Percentiles rank a stretch among this genome's conserved stretches.
Evolutionary conservation across 1,284 basidiomycete genomes (phyloP).

Genomic region (Puccinia triticina): DNA sequence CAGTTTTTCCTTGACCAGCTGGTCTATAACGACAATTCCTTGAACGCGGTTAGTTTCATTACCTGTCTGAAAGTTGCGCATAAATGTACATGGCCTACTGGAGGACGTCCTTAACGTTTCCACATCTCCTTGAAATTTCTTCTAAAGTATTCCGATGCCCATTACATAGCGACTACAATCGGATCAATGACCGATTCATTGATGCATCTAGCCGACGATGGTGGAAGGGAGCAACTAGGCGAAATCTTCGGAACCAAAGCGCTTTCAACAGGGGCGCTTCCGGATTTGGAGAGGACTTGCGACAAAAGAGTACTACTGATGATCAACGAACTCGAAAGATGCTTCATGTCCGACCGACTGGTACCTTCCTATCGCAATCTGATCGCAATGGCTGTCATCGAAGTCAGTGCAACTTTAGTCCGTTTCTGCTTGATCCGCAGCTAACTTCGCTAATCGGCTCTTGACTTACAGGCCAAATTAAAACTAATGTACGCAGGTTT

Average conservation of each 20-base stretch:
- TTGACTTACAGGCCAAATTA: slow-evolving; percentile 71
- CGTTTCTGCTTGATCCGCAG: not conserved
- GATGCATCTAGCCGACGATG: slow-evolving; percentile 26
- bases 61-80: slow-evolving; percentile 32
- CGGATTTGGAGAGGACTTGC: slow-evolving; percentile 57
- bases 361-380: slow-evolving; percentile 94
- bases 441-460: slow-evolving; percentile 21
- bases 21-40: slow-evolving; percentile 90
- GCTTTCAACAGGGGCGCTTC: not conserved
- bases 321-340: slow-evolving; percentile 79
- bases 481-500: slow-evolving; percentile 77
- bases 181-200: slow-evolving; percentile 36
- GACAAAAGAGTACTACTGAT: slow-evolving; percentile 72
- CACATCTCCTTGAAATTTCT: slow-evolving; percentile 4
- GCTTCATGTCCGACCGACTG: slow-evolving; percentile 89
- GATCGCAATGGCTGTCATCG: slow-evolving; percentile 83
- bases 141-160: slow-evolving; percentile 39
- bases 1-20: slow-evolving; percentile 88
- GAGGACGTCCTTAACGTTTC: slow-evolving; percentile 55
- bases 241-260: slow-evolving; percentile 54
- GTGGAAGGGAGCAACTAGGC: slow-evolving; percentile 55
- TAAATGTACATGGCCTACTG: not conserved
- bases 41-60: slow-evolving; percentile 70
- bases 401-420: slow-evolving; percentile 65
- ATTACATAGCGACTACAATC: slow-evolving; percentile 44